Conservation (phyloP, 805 yeast species). For the Sugiyamaella smithiae region DNA sequence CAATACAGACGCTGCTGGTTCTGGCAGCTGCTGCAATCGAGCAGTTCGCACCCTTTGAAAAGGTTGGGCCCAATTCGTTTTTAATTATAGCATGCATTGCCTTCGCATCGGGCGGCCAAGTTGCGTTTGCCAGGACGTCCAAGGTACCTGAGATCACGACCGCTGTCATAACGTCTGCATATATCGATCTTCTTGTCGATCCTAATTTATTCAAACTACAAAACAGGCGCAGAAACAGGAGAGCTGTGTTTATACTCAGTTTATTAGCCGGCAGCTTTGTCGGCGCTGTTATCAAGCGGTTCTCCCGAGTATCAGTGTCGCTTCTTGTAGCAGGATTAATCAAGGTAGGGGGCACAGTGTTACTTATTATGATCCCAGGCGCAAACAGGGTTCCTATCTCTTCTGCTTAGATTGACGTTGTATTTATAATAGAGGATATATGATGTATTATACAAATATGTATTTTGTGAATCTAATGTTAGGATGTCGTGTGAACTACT, state of each 20-base stretch:
- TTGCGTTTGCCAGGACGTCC: slow-evolving; percentile 10
- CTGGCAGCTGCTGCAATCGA: slow-evolving; percentile 6
- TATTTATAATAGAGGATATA: too few species aligned
- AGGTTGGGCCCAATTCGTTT: neutral
- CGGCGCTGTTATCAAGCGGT: slow-evolving; percentile 3
- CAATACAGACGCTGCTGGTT: neutral
- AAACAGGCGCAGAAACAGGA: slow-evolving; percentile 6
- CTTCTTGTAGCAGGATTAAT: slow-evolving; percentile 9
- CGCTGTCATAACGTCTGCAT: slow-evolving; percentile 12
- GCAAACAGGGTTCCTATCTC: too few species aligned
- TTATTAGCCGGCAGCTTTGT: slow-evolving; percentile 8
- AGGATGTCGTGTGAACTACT: too few species aligned
- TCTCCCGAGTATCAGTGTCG: neutral
- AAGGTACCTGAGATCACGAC: slow-evolving; percentile 11
- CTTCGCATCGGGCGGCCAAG: slow-evolving; percentile 8
- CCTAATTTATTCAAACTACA: neutral
- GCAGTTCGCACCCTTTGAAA: neutral
- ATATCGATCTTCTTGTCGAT: slow-evolving; percentile 9
- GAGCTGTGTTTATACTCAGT: neutral
- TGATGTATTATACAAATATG: too few species aligned
- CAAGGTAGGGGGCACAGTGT: neutral
- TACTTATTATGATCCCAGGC: slow-evolving; percentile 3
- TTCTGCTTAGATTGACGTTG: too few species aligned
- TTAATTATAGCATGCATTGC: slow-evolving; percentile 3
- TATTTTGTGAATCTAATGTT: too few species aligned